These are phyloP conservation scores for Trichoderma sp. DNA, from an alignment of 2,329 filamentous ascomycete genomes.

Conservation along the genomic window DNA sequence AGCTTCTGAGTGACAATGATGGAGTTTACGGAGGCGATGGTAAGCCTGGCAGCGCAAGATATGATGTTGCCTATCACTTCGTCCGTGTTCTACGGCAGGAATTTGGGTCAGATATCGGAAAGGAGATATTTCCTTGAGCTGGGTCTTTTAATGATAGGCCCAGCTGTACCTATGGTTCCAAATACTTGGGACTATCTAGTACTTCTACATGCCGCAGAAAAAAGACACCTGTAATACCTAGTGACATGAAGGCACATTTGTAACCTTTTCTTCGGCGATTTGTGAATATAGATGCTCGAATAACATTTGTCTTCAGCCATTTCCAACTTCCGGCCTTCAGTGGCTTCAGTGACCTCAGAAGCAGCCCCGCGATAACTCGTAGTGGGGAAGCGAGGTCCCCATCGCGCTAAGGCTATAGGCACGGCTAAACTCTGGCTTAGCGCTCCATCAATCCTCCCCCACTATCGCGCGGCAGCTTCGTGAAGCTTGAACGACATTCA, in stretches of 20 bases:
- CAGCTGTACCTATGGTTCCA: too few relatives aligned
- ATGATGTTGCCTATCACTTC: background rate
- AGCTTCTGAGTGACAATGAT: background rate
- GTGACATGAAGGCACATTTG: too few relatives aligned
- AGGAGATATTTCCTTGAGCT: background rate
- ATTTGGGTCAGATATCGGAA: background rate
- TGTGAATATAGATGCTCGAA: background rate
- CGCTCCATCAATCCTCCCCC: conserved; percentile 5
- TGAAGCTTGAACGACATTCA: conserved; percentile 5
- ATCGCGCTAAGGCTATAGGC: background rate
- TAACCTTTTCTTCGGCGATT: background rate
- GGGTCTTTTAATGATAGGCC: background rate
- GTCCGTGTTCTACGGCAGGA: background rate
- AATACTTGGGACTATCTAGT: too few relatives aligned
- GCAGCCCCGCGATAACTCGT: background rate
- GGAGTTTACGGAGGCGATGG: background rate
- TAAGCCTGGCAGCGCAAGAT: background rate
- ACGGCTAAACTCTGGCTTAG: conserved; percentile 11
- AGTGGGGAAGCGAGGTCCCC: background rate
- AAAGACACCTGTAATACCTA: too few relatives aligned
- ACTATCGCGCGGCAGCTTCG: conserved; percentile 16
- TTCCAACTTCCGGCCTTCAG: background rate
- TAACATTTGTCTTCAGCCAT: background rate
- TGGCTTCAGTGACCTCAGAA: background rate
- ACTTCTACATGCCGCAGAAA: too few relatives aligned